phyloP scores from a whole-genome alignment of 306 rosid genomes.

The Spatholobus suberectus region DNA sequence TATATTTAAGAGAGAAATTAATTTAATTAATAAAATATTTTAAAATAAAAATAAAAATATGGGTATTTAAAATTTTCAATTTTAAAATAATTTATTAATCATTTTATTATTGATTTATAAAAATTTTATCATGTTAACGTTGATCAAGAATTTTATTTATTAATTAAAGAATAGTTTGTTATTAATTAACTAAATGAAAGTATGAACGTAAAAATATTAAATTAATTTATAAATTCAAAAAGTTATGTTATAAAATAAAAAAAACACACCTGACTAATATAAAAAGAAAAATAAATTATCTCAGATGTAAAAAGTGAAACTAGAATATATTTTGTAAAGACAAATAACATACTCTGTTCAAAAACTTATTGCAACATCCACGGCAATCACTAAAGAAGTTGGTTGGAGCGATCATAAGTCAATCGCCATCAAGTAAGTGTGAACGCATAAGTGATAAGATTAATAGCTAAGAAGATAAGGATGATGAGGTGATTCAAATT shows the following conservation, averaged over 20 bases:
- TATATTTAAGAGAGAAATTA: too few species aligned
- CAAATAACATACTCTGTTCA: not conserved
- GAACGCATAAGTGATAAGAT: not conserved
- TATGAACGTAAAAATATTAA: too few species aligned
- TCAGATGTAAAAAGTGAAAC: not conserved
- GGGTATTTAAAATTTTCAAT: not conserved
- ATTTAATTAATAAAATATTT: not conserved
- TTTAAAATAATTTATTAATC: too few species aligned
- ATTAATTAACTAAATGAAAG: too few species aligned
- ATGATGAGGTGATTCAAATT: not conserved
- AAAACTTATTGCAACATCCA: not conserved
- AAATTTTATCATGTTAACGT: too few species aligned
- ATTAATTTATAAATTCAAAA: not conserved
- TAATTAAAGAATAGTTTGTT: too few species aligned
- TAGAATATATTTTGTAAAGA: not conserved
- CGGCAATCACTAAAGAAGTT: not conserved
- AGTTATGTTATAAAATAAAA: not conserved
- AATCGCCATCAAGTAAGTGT: not conserved
- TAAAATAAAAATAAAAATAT: not conserved
- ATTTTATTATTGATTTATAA: too few species aligned
- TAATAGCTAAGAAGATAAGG: not conserved
- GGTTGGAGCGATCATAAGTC: not conserved
- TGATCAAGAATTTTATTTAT: too few species aligned
- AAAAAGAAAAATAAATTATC: too few species aligned
- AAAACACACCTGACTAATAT: not conserved